These are phyloP conservation scores for Beauveria brongniartii DNA, from an alignment of 2,329 filamentous ascomycete genomes.

Conservation along the genomic window DNA sequence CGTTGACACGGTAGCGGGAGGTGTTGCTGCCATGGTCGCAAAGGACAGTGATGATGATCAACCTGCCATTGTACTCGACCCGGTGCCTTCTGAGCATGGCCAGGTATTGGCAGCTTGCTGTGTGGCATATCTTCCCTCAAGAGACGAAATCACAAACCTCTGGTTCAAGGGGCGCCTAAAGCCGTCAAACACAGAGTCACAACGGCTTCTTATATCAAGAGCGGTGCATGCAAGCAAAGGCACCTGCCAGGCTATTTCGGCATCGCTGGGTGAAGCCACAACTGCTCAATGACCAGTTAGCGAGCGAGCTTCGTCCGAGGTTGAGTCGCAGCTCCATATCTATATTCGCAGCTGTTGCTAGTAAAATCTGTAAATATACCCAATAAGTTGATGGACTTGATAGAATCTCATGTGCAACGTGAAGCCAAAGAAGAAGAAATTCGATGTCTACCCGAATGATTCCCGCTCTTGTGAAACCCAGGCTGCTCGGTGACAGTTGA, in stretches of 20 bases:
- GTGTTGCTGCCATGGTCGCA: constrained; percentile 72
- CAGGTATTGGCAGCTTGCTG: constrained; percentile 76
- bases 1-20: constrained; percentile 81
- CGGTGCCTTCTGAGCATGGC: constrained; percentile 71
- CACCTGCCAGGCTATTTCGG: constrained; percentile 22
- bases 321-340: not conserved
- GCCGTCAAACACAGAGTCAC: constrained; percentile 26
- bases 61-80: constrained; percentile 62
- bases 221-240: constrained; percentile 35
- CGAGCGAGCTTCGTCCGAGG: not conserved
- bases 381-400: not conserved
- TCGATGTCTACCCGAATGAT: not conserved
- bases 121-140: constrained; percentile 75
- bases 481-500: not conserved
- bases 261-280: constrained; percentile 29
- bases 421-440: not conserved
- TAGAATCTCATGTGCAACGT: not conserved
- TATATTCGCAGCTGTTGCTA: not conserved
- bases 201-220: constrained; percentile 28
- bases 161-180: constrained; percentile 75
- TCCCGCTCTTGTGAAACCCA: not conserved
- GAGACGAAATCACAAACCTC: constrained; percentile 88
- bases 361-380: not conserved
- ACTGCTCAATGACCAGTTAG: not conserved
- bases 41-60: constrained; percentile 22